A percentile compares a stretch with the other conserved stretches of the same genome.
phyloP scores from a whole-genome alignment of 805 yeast species.

The Metschnikowia amazonensis region DNA sequence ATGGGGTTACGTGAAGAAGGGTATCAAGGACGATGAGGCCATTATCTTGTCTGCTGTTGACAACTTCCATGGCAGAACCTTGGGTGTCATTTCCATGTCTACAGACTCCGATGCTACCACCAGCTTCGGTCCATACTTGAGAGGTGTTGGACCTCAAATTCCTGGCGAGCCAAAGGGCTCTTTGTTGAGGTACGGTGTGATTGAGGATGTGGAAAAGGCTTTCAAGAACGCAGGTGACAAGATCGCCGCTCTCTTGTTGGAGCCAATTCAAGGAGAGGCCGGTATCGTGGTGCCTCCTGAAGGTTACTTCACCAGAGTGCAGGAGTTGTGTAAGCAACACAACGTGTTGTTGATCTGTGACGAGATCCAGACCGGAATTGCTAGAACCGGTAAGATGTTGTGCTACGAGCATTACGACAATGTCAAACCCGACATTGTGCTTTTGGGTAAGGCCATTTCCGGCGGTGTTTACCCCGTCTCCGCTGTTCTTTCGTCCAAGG shows the following conservation, averaged over 20 bases:
- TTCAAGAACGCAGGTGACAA: constrained; percentile 79
- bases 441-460: constrained; percentile 90
- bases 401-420: constrained; percentile 80
- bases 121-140: constrained; percentile 85
- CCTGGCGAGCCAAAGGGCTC: constrained; percentile 66
- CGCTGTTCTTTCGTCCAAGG: constrained; percentile 84
- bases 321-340: constrained; percentile 71
- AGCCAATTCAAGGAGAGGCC: constrained; percentile 98
- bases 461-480: constrained; percentile 95
- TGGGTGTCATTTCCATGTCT: constrained; percentile 93
- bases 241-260: constrained; percentile 86
- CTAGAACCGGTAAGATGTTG: constrained; percentile 91
- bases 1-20: constrained; percentile 92
- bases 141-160: constrained; percentile 76
- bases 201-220: constrained; percentile 83
- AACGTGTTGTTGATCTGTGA: constrained; percentile 90
- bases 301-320: constrained; percentile 72
- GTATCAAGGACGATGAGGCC: constrained; percentile 79
- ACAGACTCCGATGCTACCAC: constrained; percentile 91
- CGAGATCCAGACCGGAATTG: constrained; percentile 97
- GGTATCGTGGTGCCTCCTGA: constrained; percentile 93
- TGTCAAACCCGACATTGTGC: constrained; percentile 83
- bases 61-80: constrained; percentile 95
- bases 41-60: constrained; percentile 81
- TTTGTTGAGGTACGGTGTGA: constrained; percentile 73